Base-by-base conservation (phyloP, 2,329 filamentous ascomycete genomes). In the Arthrobotrys pseudoclavata region DNA sequence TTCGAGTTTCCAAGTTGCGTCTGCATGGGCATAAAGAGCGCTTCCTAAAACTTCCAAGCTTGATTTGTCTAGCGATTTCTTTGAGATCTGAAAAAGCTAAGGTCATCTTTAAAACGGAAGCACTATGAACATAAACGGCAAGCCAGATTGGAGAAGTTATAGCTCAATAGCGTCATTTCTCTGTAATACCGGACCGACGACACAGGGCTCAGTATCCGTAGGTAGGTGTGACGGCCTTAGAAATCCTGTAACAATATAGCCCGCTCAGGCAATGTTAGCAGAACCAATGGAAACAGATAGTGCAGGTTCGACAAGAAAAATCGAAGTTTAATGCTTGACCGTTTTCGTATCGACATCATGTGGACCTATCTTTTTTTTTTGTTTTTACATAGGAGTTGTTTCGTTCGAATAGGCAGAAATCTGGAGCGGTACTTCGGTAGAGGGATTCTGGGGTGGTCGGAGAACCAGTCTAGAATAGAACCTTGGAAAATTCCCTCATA, bases 231-330 rank as follows among this genome's bases (percentile, higher is more conserved):
- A 77, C 62, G 61, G 52, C 42, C 31, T 52, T 57, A 37, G 47
- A 71, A 55, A 40, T 24, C 42, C 18, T 64, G 47, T 47, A 55
- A 63, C 52, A 47, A 53, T 69, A 47, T 48, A 29, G 57, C 74
- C 67, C 50, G 50, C 67, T 71, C 50, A 18, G 61, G 74, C 47
- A 77, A 67, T 61, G 50, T 22, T 45, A 60, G 29, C 72, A 76
- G 72, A 67, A 42, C 74, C 74, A 77, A 77, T 77, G 37, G 74
- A 77, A 71, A 77, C 74, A 77, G 67, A 66, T 77, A 67, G 61
- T 77, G 64, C 34, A 18, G 42, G 24, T 40, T 53, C 29, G 20
- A 24, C 40, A 45, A 29, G 48, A 53, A 53, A 52, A 67, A 55
- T 10, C 40, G 50, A 67, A 37, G 45, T 20, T 34, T 67, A 42